Percentiles rank a stretch among this genome's conserved stretches.
phyloP scores from a whole-genome alignment of 208 protist genomes.

The Leptomonas pyrrhocoris region DNA sequence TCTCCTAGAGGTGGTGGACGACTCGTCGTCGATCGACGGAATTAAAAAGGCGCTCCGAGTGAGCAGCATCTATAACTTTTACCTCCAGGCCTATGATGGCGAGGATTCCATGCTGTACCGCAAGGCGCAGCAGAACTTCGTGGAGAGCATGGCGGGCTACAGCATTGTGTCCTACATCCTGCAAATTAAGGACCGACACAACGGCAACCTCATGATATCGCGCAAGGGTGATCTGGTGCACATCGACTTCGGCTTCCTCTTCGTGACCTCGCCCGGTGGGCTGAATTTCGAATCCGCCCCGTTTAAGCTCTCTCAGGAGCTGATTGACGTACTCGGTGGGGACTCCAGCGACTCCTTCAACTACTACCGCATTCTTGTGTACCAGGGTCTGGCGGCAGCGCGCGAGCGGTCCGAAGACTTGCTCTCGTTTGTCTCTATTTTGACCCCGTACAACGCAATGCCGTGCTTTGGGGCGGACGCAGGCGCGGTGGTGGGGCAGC shows the following conservation, averaged over 20 bases:
- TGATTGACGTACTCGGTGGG: slow-evolving; percentile 92
- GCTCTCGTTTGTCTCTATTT: slow-evolving; percentile 80
- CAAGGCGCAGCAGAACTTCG: slow-evolving; percentile 90
- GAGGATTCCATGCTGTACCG: slow-evolving; percentile 58
- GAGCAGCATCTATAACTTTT: slow-evolving; percentile 81
- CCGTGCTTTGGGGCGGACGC: slow-evolving; percentile 87
- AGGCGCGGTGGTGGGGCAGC: slow-evolving; percentile 53
- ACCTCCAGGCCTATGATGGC: slow-evolving; percentile 70
- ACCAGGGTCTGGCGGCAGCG: slow-evolving; percentile 75
- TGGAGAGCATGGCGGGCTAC: slow-evolving; percentile 95
- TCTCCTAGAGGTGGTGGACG: slow-evolving; percentile 88
- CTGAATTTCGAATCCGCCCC: slow-evolving; percentile 94
- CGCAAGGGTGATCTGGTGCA: slow-evolving; percentile 93
- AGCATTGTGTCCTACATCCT: slow-evolving; percentile 95
- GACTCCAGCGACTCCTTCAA: slow-evolving; percentile 68
- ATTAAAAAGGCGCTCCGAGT: slow-evolving; percentile 88
- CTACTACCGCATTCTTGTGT: slow-evolving; percentile 92
- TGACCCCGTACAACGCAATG: slow-evolving; percentile 87
- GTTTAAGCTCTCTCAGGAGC: slow-evolving; percentile 94
- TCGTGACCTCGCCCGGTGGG: slow-evolving; percentile 95
- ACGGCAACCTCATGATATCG: slow-evolving; percentile 95
- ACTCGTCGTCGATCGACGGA: slow-evolving; percentile 87
- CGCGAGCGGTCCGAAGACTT: slow-evolving; percentile 84
- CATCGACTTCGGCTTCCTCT: slow-evolving; percentile 98
- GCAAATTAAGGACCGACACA: slow-evolving; percentile 95